Evolutionary conservation across 768 basidiomycete genomes (phyloP).

Genomic region (Psilocybe cubensis): DNA sequence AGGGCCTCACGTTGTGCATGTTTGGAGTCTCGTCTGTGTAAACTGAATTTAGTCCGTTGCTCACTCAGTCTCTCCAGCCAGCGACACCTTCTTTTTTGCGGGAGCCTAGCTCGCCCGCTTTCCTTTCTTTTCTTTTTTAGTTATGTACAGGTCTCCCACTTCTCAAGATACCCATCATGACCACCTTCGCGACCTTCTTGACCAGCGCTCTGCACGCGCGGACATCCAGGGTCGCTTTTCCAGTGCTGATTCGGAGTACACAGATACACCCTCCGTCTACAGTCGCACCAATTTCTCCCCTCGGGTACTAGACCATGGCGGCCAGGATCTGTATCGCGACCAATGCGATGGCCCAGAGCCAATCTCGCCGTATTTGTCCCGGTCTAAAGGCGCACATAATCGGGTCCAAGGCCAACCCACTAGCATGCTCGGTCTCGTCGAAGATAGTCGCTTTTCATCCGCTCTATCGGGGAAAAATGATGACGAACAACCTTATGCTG

Average conservation of each 20-base stretch:
- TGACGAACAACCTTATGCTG: conserved; percentile 35
- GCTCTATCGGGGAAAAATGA: conserved; percentile 32
- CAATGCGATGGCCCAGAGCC: conserved; percentile 26
- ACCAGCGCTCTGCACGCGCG: conserved; percentile 56
- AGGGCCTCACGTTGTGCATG: conserved; percentile 22
- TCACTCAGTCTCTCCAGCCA: conserved; percentile 9
- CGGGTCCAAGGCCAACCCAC: conserved; percentile 50
- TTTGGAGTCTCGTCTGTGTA: conserved; percentile 17
- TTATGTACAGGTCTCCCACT: conserved; percentile 43
- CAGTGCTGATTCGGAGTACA: conserved; percentile 57
- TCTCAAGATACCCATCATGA: conserved; percentile 43
- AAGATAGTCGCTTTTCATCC: conserved; percentile 46
- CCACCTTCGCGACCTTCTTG: conserved; percentile 53
- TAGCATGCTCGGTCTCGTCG: conserved; percentile 62
- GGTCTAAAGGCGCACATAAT: conserved; percentile 35
- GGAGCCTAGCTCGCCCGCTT: conserved; percentile 9
- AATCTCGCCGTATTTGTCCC: conserved; percentile 22
- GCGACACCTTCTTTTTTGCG: conserved; percentile 8
- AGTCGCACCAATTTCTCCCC: conserved; percentile 64
- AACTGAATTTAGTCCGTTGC: conserved; percentile 20
- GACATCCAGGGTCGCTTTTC: conserved; percentile 52
- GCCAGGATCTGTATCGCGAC: conserved; percentile 28
- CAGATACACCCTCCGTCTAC: conserved; percentile 75
- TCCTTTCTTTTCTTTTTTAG: conserved; percentile 1
- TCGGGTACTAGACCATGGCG: conserved; percentile 35